A percentile compares a stretch with the other conserved stretches of the same genome.
phyloP scores from a whole-genome alignment of 192 early-diverging fungal species.

The Gaertneriomyces semiglobifer region DNA sequence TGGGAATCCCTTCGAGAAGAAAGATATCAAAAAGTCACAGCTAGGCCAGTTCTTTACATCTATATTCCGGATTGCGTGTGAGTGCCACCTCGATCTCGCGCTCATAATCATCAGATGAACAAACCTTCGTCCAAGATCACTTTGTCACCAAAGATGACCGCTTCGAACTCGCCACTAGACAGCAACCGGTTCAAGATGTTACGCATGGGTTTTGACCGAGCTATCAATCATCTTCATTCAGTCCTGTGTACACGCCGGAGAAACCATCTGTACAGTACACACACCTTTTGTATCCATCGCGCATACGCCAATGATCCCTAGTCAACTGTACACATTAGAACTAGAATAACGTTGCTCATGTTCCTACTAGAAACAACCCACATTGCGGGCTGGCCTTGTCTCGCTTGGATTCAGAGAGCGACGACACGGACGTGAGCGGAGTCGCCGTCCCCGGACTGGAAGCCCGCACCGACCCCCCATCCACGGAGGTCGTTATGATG shows the following conservation, averaged over 20 bases:
- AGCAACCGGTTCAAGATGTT: slow-evolving; percentile 72
- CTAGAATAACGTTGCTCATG: no score
- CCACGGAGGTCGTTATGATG: no score
- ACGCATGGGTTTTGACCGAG: slow-evolving; percentile 94
- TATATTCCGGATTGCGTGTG: slow-evolving; percentile 16
- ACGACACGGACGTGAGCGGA: no score
- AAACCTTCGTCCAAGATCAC: slow-evolving; percentile 90
- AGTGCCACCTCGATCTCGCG: background rate
- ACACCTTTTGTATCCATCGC: slow-evolving; percentile 82
- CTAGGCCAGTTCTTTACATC: slow-evolving; percentile 84
- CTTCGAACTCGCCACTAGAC: slow-evolving; percentile 65
- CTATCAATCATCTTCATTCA: slow-evolving; percentile 26
- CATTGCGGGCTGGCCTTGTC: no score
- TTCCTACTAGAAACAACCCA: no score
- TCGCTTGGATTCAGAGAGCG: no score
- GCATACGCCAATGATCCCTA: slow-evolving; percentile 69
- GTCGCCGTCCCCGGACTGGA: no score
- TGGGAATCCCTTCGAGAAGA: slow-evolving; percentile 93
- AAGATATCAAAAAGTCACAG: slow-evolving; percentile 95
- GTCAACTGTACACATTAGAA: background rate
- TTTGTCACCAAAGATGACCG: slow-evolving; percentile 94
- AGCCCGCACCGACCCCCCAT: no score
- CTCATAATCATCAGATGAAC: background rate
- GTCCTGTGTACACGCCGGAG: background rate
- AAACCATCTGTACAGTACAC: background rate